These are phyloP conservation scores for Pistacia atlantica DNA, from an alignment of 345 rosid species.

Conservation along the genomic window DNA sequence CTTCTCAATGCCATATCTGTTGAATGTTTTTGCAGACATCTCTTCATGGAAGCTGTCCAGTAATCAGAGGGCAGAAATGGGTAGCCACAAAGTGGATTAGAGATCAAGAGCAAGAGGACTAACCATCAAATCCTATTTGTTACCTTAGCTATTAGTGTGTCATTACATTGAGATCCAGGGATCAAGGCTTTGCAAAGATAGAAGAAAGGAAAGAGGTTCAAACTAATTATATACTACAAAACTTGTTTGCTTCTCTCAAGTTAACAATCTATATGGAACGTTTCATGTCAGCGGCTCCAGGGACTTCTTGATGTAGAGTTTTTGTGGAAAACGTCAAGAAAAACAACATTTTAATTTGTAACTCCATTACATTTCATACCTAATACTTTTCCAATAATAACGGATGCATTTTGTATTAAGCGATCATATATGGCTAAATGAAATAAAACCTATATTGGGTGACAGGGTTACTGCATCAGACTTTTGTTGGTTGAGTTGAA, in stretches of 20 bases:
- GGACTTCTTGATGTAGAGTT: not conserved
- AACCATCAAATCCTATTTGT: not conserved
- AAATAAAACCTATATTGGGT: too few relatives aligned
- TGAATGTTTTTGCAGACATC: slow-evolving; percentile 56
- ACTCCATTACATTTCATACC: not conserved
- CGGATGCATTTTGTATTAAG: too few relatives aligned
- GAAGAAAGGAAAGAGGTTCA: too few relatives aligned
- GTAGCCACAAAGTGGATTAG: slow-evolving; percentile 92
- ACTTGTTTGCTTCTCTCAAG: not conserved
- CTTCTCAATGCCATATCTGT: not conserved
- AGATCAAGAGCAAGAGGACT: slow-evolving; percentile 48
- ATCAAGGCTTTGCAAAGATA: not conserved
- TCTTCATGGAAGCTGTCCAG: slow-evolving; percentile 89
- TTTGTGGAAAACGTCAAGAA: not conserved
- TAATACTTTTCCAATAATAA: too few relatives aligned
- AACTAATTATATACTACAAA: not conserved
- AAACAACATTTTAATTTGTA: not conserved
- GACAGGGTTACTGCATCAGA: too few relatives aligned
- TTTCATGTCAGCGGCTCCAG: not conserved
- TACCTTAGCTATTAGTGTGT: not conserved
- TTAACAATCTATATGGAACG: not conserved
- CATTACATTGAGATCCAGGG: not conserved
- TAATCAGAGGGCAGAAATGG: slow-evolving; percentile 84
- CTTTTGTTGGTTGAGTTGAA: not conserved
- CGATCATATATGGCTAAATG: too few relatives aligned